Conservation (phyloP, 2,329 filamentous ascomycete species). For the Fusarium sp. region DNA sequence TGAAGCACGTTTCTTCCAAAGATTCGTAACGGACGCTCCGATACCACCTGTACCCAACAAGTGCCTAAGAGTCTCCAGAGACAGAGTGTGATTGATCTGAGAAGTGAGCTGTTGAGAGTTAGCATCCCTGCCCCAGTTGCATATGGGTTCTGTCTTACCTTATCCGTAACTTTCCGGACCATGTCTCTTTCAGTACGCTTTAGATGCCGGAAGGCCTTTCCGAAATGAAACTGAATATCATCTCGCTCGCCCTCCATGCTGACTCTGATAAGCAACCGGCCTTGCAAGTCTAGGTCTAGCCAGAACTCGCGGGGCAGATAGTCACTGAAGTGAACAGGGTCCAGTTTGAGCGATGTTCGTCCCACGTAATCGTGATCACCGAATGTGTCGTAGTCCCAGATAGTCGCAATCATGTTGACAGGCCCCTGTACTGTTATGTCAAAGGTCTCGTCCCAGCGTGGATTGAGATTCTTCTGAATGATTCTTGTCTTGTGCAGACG, state of each 20-base stretch:
- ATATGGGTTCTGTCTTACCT: slow-evolving; percentile 69
- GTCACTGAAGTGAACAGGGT: slow-evolving; percentile 96
- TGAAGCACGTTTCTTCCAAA: slow-evolving; percentile 74
- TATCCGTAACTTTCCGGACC: slow-evolving; percentile 98
- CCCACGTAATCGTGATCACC: slow-evolving; percentile 98
- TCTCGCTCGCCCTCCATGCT: slow-evolving; percentile 99
- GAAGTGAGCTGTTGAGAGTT: slow-evolving; percentile 77
- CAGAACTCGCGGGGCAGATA: slow-evolving; percentile 97
- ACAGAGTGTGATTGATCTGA: slow-evolving; percentile 92
- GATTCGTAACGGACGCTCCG: slow-evolving; percentile 79
- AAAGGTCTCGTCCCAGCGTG: slow-evolving; percentile 96
- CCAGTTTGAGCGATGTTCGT: slow-evolving; percentile 96
- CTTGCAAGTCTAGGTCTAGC: slow-evolving; percentile 97
- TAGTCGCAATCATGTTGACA: slow-evolving; percentile 94
- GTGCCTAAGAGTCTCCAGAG: slow-evolving; percentile 81
- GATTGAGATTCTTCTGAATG: slow-evolving; percentile 90
- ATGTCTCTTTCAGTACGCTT: slow-evolving; percentile 98
- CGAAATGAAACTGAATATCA: slow-evolving; percentile 98
- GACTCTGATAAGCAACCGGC: slow-evolving; percentile 87
- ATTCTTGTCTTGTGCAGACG: slow-evolving; percentile 94
- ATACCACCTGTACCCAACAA: slow-evolving; percentile 80
- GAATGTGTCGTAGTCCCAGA: slow-evolving; percentile 98
- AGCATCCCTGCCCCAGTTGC: slow-evolving; percentile 5
- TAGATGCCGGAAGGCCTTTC: slow-evolving; percentile 93
- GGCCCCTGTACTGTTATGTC: slow-evolving; percentile 95